These are phyloP conservation scores for Penstemon newberryi DNA, from an alignment of 257 asterid genomes.

Conservation along the genomic window DNA sequence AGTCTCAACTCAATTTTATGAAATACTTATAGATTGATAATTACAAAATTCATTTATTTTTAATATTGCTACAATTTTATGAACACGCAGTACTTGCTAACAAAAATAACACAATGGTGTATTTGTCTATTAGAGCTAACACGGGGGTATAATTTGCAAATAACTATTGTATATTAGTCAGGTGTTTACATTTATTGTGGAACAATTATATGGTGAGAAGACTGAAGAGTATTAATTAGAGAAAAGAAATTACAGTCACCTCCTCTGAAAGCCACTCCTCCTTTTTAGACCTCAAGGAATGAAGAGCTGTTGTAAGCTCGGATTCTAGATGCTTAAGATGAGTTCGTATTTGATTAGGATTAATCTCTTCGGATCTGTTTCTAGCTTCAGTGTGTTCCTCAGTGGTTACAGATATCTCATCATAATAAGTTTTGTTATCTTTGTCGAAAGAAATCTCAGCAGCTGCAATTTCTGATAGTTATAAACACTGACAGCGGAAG, in stretches of 20 bases:
- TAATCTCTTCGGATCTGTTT: constrained; percentile 34
- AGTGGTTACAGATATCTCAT: constrained; percentile 32
- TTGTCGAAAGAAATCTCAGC: constrained; percentile 61
- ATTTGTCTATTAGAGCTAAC: too few relatives aligned
- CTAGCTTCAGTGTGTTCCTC: constrained; percentile 38
- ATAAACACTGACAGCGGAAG: constrained; percentile 22
- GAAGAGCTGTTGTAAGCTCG: constrained; percentile 70
- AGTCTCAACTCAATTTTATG: too few relatives aligned
- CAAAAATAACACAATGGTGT: too few relatives aligned
- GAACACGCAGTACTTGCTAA: too few relatives aligned
- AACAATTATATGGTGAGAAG: constrained; percentile 1
- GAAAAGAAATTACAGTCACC: constrained; percentile 41
- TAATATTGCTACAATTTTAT: neutral
- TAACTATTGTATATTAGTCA: too few relatives aligned
- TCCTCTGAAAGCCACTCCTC: constrained; percentile 40
- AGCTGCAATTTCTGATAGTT: constrained; percentile 54
- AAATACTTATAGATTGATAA: too few relatives aligned
- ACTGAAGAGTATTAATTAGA: constrained; percentile 16
- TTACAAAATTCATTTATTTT: neutral
- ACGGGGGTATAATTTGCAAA: too few relatives aligned
- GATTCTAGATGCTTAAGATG: constrained; percentile 62
- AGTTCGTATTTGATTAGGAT: constrained; percentile 42
- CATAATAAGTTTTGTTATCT: constrained; percentile 34
- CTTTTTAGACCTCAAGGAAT: constrained; percentile 52
- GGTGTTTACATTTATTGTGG: neutral